phyloP scores from a whole-genome alignment of 495 filamentous ascomycete species.

The Poronia punctata region DNA sequence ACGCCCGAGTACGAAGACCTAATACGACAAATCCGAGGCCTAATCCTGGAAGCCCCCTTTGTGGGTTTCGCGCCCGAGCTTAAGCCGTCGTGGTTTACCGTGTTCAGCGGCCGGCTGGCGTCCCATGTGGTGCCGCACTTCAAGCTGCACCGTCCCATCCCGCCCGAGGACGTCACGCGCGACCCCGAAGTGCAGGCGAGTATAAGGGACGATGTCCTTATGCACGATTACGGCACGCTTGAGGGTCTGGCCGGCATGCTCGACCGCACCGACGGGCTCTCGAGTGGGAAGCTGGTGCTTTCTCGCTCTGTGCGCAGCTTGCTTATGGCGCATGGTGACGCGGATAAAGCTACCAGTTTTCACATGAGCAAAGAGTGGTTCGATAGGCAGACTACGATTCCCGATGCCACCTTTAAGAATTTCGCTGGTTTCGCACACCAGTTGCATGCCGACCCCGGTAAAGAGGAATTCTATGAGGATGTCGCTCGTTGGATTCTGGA shows the following conservation, averaged over 20 bases:
- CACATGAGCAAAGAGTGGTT: constrained; percentile 55
- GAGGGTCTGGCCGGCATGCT: constrained; percentile 69
- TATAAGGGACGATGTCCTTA: constrained; percentile 55
- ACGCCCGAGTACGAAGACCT: constrained; percentile 37
- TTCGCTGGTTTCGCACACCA: constrained; percentile 79
- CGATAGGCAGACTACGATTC: constrained; percentile 38
- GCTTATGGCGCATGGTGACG: constrained; percentile 61
- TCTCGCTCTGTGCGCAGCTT: constrained; percentile 36
- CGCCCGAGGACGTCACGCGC: constrained; percentile 51
- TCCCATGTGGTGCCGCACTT: constrained; percentile 54
- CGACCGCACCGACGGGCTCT: constrained; percentile 52
- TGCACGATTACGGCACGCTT: constrained; percentile 74
- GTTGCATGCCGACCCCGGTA: constrained; percentile 64
- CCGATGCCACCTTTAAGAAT: constrained; percentile 60
- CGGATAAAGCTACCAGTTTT: constrained; percentile 59
- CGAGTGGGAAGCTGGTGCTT: constrained; percentile 34
- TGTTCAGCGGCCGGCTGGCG: constrained; percentile 57
- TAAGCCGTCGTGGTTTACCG: constrained; percentile 51
- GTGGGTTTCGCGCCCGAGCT: constrained; percentile 56
- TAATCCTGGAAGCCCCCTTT: constrained; percentile 62
- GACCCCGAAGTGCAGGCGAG: constrained; percentile 52
- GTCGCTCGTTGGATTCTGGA: constrained; percentile 68
- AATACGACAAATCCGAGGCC: constrained; percentile 50
- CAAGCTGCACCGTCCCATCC: constrained; percentile 52
- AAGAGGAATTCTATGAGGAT: constrained; percentile 58